Conservation (phyloP, 1,284 basidiomycete species). For the Rhodotorula mucilaginosa region DNA sequence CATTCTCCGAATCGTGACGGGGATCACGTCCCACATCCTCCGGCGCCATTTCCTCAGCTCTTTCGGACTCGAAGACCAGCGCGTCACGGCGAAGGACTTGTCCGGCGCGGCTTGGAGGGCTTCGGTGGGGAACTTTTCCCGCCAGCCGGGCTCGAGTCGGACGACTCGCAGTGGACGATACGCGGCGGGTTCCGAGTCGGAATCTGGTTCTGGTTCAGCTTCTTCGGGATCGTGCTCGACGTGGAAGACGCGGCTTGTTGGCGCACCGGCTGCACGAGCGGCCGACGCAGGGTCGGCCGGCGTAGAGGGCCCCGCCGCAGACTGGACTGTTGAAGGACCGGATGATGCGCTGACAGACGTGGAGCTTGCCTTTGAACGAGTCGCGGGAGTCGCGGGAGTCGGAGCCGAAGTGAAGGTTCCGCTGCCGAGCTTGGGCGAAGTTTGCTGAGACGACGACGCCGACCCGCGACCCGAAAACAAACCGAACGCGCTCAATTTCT, state of each 20-base stretch:
- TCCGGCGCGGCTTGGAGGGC: constrained; percentile 6
- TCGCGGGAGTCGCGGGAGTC: too few relatives aligned
- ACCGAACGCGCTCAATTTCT: constrained; percentile 6
- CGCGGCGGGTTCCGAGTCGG: constrained; percentile 28
- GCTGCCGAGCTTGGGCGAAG: not conserved
- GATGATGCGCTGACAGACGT: too few relatives aligned
- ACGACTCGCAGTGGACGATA: constrained; percentile 33
- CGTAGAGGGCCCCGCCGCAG: not conserved
- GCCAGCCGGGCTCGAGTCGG: constrained; percentile 23
- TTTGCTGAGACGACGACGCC: not conserved
- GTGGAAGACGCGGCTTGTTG: not conserved
- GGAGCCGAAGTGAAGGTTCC: too few relatives aligned
- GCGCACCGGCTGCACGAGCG: not conserved
- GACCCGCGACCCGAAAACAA: constrained; percentile 1
- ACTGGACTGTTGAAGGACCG: too few relatives aligned
- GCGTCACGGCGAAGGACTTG: constrained; percentile 6
- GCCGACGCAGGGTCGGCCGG: too few relatives aligned
- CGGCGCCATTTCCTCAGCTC: constrained; percentile 34
- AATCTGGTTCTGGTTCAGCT: constrained; percentile 15
- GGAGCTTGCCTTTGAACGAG: too few relatives aligned
- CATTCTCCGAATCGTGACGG: constrained; percentile 24
- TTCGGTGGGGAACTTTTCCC: constrained; percentile 31
- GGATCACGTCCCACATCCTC: constrained; percentile 35
- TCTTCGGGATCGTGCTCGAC: not conserved
- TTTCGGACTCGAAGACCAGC: constrained; percentile 17